phyloP scores from a whole-genome alignment of 176 grass and related monocot species.

The Aegilops bicornis region DNA sequence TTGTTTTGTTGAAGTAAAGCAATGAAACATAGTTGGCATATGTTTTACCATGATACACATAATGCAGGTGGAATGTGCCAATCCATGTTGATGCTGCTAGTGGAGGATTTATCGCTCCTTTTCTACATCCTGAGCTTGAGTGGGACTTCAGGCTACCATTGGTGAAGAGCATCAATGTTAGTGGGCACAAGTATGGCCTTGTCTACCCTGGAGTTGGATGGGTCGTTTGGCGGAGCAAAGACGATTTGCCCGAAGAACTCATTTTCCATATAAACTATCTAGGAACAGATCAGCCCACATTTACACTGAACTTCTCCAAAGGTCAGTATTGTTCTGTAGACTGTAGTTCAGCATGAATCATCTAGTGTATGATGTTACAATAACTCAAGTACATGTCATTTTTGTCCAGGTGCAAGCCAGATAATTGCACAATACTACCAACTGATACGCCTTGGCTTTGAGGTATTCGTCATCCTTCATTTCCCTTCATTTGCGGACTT shows the following conservation, averaged over 20 bases:
- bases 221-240: slow-evolving; percentile 74
- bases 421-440: slow-evolving; percentile 84
- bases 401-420: slow-evolving; percentile 60
- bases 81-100: slow-evolving; percentile 81
- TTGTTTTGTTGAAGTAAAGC: background rate
- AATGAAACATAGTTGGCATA: background rate
- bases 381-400: background rate
- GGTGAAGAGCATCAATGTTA: slow-evolving; percentile 83
- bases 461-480: background rate
- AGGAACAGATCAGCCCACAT: slow-evolving; percentile 65
- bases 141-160: slow-evolving; percentile 73
- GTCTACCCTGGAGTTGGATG: slow-evolving; percentile 72
- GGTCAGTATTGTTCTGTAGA: slow-evolving; percentile 9
- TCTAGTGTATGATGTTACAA: background rate
- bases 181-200: slow-evolving; percentile 75
- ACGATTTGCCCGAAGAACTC: slow-evolving; percentile 69
- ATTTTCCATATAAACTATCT: slow-evolving; percentile 83
- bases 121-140: slow-evolving; percentile 53
- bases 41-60: background rate
- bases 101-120: slow-evolving; percentile 74
- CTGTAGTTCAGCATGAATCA: background rate
- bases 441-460: slow-evolving; percentile 60
- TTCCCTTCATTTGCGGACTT: background rate
- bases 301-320: slow-evolving; percentile 83
- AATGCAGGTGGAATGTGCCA: slow-evolving; percentile 55